These are phyloP conservation scores for Aurinia saxatilis DNA, from an alignment of 345 rosid genomes.

Conservation along the genomic window DNA sequence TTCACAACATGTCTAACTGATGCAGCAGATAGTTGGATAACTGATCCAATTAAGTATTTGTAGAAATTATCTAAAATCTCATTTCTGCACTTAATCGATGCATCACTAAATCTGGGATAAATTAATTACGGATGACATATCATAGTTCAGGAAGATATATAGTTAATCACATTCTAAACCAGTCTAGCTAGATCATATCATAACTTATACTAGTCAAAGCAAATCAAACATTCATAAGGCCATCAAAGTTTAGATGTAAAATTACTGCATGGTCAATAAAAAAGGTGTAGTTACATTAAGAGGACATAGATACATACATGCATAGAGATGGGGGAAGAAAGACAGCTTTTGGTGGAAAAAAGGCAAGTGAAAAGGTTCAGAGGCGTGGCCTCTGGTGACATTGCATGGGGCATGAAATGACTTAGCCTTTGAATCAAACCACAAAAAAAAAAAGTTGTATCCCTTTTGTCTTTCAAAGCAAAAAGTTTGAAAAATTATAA, in stretches of 20 bases:
- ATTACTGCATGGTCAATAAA: conserved; percentile 23
- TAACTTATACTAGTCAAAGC: neutral
- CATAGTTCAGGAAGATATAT: neutral
- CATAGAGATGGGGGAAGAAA: conserved; percentile 1
- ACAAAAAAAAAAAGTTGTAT: conserved; percentile 11
- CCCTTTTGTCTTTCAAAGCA: conserved; percentile 19
- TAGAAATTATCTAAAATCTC: no score
- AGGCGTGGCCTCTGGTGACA: conserved; percentile 34
- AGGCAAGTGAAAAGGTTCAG: conserved; percentile 26
- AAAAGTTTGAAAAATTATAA: neutral
- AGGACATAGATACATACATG: conserved; percentile 22
- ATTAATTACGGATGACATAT: neutral
- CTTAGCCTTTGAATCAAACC: conserved; percentile 26
- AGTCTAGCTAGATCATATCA: neutral
- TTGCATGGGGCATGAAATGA: conserved; percentile 32
- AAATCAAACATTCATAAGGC: neutral
- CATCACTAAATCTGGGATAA: neutral
- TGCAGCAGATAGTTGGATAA: no score
- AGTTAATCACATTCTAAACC: neutral
- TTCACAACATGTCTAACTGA: no score
- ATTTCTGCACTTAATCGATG: neutral
- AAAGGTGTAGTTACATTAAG: conserved; percentile 1
- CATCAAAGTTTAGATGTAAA: neutral
- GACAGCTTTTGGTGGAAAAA: conserved; percentile 31
- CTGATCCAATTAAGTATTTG: no score